Base-by-base conservation (phyloP, 2,329 filamentous ascomycete genomes). In the Thelonectria rubi region DNA sequence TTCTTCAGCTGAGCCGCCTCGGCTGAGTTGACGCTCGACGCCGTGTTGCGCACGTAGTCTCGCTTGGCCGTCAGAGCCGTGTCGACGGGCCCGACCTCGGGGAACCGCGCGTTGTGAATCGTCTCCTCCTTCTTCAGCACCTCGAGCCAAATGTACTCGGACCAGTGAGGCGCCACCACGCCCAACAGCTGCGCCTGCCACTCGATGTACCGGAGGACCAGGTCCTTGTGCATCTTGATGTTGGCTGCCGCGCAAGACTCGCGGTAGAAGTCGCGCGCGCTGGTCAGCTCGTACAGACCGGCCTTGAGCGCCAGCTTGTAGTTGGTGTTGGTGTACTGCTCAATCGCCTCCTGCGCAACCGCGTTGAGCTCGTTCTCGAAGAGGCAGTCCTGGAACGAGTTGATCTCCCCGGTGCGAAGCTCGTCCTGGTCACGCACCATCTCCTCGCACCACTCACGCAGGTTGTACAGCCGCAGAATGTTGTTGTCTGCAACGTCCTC, bases 321-420 rank as follows among this genome's bases (percentile, higher is more conserved):
- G 77, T 91, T 87, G 20, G 91, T 94, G 50, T 86, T 84, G 66
- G 88, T 83, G 80, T 97, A 98, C 75, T 95, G 88, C 71, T 89
- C 83, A 71, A 86, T 87, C 14, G 93, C 88, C 78, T 97, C 91
- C 50, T 85, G 84, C n/a, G 94, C 91, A 10, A 97, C 81, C 5
- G 85, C 82, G 75, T 97, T 95, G 82, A 99, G 86, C 79, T 99
- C 94, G 75, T 99, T 98, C 73, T 92, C 87, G 75, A 99, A 98
- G 48, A 98, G 83, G 60, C 88, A 86, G 75, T 99, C 95, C 78
- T 93, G 92, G 81, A 97, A 93, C 57, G 86, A 81, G 75, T 91
- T 89, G 65, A 88, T 86, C 69, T 88, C 83, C 51, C 92, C 93
- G n/a, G 87, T 88, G 52, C 94, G 89, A 73, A 97, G 88, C 53